Evolutionary conservation across 2,329 filamentous ascomycete species (phyloP), one percentile per base, ranked within the genome.

Genomic region (Xylariaceae sp.): DNA sequence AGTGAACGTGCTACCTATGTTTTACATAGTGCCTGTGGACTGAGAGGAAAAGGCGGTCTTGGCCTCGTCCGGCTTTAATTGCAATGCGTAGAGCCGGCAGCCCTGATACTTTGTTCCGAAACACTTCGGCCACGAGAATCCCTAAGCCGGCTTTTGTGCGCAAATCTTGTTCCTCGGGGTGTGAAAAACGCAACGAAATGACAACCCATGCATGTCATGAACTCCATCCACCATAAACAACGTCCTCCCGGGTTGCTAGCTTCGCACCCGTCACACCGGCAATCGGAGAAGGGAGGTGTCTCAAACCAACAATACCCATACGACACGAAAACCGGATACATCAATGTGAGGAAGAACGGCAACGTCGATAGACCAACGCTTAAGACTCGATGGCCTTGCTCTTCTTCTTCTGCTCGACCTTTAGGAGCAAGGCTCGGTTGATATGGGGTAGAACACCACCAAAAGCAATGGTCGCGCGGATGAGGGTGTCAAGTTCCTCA

Each of bases 401-500:
- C 78, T 90, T 90, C 88, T 96, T 96, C 88, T 95, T 95, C 77
- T 95, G 89, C 76, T 96, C 91, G 52, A 95, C 91, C 84, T 96
- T 96, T 72, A 95, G 83, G 65, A 99, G 80, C 64, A 99, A 80
- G 13, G 94, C 94, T 67, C 94, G 89, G 81, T 99, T 97, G 85
- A 99, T 99, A 76, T 96, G 92, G 61, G 94, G 94, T 69, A 99
- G 79, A 26, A 99, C 94, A 87, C 94, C 94, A 79, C 94, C 94
- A 65, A 95, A 97, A 57, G 94, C 94, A 68, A 99, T 99, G 59
- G 94, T 99, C 54, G 94, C 94, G 67, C 92, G 89, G 72, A 99
- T 97, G 54, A 99, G 81, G 21, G 92, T 97, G 73, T 99, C 94
- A 65, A 99, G 81, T 76, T 99, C 94, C 77, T 99, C 94, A 74